Evolutionary conservation across 2,329 filamentous ascomycete genomes (phyloP).

Genomic region (Beauveria sp.): DNA sequence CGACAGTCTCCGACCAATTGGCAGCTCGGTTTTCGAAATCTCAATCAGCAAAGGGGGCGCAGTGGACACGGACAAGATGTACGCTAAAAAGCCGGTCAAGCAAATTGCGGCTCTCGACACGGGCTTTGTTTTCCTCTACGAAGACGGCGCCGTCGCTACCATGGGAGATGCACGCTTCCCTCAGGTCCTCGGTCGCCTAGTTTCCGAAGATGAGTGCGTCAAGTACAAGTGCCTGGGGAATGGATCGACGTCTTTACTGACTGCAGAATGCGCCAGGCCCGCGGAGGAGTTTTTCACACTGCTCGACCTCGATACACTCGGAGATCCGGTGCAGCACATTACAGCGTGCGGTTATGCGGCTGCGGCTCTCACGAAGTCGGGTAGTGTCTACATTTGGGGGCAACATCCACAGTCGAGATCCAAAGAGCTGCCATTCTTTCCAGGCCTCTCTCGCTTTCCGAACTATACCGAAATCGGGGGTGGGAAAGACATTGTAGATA

Average conservation of each 20-base stretch:
- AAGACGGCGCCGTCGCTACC: constrained; percentile 38
- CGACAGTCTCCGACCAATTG: not conserved
- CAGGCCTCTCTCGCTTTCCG: constrained; percentile 26
- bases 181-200: constrained; percentile 46
- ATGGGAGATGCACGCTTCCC: constrained; percentile 53
- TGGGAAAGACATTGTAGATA: constrained; percentile 45
- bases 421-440: constrained; percentile 26
- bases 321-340: constrained; percentile 45
- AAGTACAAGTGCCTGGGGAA: not conserved
- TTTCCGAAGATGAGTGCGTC: constrained; percentile 28
- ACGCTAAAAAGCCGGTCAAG: constrained; percentile 15
- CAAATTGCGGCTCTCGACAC: constrained; percentile 41
- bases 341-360: constrained; percentile 48
- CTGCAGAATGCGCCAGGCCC: constrained; percentile 24
- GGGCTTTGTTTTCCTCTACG: constrained; percentile 40
- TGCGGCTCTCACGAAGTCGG: constrained; percentile 49
- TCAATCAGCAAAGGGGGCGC: no score
- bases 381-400: constrained; percentile 58
- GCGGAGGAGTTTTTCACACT: constrained; percentile 39
- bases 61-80: no score
- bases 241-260: not conserved
- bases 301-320: constrained; percentile 40
- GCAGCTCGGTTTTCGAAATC: no score
- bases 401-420: constrained; percentile 17
- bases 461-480: constrained; percentile 38